Conservation (phyloP, 306 rosid genomes). For the Pyrus betulifolia region DNA sequence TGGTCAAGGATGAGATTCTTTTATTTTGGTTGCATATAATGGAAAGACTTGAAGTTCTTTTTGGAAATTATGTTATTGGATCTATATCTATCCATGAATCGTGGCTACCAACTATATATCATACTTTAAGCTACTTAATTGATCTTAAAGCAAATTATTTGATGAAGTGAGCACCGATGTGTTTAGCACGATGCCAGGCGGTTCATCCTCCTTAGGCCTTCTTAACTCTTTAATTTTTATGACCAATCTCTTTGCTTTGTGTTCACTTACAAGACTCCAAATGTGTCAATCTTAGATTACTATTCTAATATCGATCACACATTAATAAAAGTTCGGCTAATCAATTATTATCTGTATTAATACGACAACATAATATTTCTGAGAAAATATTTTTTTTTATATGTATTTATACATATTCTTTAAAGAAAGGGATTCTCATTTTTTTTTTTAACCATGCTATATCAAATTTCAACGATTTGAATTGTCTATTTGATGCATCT, state of each 20-base stretch:
- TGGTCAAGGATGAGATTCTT: no score
- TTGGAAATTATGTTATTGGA: neutral
- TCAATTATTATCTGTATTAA: neutral
- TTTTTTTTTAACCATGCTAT: no score
- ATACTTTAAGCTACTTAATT: neutral
- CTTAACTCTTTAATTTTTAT: neutral
- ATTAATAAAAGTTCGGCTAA: neutral
- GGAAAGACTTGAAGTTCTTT: neutral
- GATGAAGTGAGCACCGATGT: neutral
- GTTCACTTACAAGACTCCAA: neutral
- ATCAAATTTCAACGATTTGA: no score
- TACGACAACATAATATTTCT: neutral
- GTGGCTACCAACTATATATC: neutral
- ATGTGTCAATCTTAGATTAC: neutral
- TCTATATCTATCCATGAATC: neutral
- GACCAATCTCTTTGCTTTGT: neutral
- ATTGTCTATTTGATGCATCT: no score
- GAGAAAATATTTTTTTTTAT: no score
- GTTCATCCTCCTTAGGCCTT: neutral
- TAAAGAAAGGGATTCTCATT: no score
- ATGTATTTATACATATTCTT: no score
- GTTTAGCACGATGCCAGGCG: neutral
- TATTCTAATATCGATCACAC: neutral
- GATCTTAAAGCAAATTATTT: neutral
- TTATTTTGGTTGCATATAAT: neutral